Evolutionary conservation across 202 grass and related monocot genomes (phyloP).

Genomic region (Elaeis oleifera): DNA sequence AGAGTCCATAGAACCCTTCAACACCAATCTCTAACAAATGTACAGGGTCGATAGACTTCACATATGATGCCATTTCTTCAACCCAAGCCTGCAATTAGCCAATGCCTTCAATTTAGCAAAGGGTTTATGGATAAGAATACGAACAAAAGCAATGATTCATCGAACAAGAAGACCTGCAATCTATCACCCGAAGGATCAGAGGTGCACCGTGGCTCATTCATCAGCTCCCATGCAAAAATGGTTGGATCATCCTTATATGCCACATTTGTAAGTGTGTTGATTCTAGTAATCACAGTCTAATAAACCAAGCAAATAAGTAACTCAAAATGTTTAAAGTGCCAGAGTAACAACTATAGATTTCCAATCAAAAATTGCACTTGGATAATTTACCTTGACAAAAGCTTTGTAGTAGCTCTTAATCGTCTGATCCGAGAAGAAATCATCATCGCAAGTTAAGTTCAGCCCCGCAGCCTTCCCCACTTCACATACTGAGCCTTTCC

Average conservation of each 20-base stretch:
- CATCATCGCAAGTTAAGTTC: conserved; percentile 45
- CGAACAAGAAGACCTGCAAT: conserved; percentile 34
- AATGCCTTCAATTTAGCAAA: conserved; percentile 10
- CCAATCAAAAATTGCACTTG: not conserved
- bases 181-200: conserved; percentile 70
- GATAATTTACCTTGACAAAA: conserved; percentile 51
- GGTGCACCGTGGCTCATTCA: conserved; percentile 68
- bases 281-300: conserved; percentile 58
- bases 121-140: no score
- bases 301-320: no score
- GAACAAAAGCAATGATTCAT: no score
- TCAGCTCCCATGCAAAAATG: conserved; percentile 76
- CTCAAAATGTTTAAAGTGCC: no score
- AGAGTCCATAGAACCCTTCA: conserved; percentile 82
- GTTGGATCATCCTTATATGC: conserved; percentile 70
- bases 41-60: conserved; percentile 62
- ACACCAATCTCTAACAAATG: conserved; percentile 54
- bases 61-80: conserved; percentile 67
- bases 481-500: conserved; percentile 66
- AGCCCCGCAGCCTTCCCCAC: conserved; percentile 56
- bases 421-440: conserved; percentile 61
- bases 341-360: no score
- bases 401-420: conserved; percentile 72
- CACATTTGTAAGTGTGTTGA: conserved; percentile 59
- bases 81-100: conserved; percentile 56